A percentile compares a stretch with the other conserved stretches of the same genome.
phyloP scores from a whole-genome alignment of 371 early-diverging fungal species.

The Mortierella sp. region DNA sequence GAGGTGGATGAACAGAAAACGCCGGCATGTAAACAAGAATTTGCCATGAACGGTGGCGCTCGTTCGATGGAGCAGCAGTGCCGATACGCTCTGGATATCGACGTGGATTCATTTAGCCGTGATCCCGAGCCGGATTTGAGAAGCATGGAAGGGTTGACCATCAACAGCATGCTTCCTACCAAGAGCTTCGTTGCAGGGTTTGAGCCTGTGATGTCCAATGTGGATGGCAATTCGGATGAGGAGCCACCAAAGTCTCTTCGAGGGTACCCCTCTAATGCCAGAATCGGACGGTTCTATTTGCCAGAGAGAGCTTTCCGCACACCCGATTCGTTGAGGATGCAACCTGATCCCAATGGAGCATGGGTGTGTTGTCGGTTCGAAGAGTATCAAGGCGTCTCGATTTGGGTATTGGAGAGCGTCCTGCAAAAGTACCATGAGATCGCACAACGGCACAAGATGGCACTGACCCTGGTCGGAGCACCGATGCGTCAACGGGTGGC shows the following conservation, averaged over 20 bases:
- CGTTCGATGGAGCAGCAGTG: conserved; percentile 8
- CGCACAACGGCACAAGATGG: conserved; percentile 34
- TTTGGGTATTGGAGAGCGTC: conserved; percentile 36
- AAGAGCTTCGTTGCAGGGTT: conserved; percentile 42
- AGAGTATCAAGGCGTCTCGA: conserved; percentile 29
- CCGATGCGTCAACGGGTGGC: conserved; percentile 7
- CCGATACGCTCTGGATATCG: conserved; percentile 28
- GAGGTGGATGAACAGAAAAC: conserved; percentile 12
- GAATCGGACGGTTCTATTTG: conserved; percentile 44
- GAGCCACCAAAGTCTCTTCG: conserved; percentile 5
- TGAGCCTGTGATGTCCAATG: conserved; percentile 15
- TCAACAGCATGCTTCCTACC: conserved; percentile 22
- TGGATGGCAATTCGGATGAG: conserved; percentile 2
- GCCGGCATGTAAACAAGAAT: background rate
- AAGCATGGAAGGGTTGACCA: conserved; percentile 17
- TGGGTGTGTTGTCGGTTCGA: conserved; percentile 40
- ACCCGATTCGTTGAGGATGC: conserved; percentile 10
- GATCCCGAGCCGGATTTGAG: conserved; percentile 35
- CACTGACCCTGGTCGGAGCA: conserved; percentile 26
- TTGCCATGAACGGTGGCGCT: background rate
- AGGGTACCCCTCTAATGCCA: conserved; percentile 31
- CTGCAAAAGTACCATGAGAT: conserved; percentile 29
- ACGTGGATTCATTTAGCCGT: conserved; percentile 28
- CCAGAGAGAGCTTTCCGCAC: conserved; percentile 30
- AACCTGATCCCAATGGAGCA: conserved; percentile 13